phyloP scores from a whole-genome alignment of 257 asterid species.

The Solanum chiquidenum region DNA sequence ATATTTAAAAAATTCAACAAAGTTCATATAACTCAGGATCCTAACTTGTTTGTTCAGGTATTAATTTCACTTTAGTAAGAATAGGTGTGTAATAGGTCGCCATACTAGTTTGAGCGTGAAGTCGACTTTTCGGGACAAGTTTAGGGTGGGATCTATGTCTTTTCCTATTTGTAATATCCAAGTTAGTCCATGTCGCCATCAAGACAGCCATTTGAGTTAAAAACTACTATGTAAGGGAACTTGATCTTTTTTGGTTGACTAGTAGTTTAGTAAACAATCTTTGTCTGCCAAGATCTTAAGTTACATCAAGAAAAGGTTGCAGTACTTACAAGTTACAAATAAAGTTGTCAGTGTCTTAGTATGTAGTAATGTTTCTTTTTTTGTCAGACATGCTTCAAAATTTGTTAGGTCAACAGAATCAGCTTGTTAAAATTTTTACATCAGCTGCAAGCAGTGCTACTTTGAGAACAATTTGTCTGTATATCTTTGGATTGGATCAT shows the following conservation, averaged over 20 bases:
- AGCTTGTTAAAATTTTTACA: not conserved
- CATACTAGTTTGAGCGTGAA: not conserved
- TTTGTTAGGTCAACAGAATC: not conserved
- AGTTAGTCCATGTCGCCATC: not conserved
- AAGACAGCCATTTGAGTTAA: not conserved
- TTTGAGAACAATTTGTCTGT: not conserved
- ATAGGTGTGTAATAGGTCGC: not conserved
- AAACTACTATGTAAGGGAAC: not conserved
- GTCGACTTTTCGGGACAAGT: not conserved
- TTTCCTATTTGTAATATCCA: not conserved
- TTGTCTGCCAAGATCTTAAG: not conserved
- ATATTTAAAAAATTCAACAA: no score
- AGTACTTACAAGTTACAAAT: no score
- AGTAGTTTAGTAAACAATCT: not conserved
- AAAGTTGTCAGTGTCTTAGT: not conserved
- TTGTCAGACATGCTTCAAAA: not conserved
- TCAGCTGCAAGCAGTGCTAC: not conserved
- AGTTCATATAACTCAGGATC: not conserved
- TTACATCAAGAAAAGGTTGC: not conserved
- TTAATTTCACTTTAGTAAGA: not conserved
- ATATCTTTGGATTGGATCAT: not conserved
- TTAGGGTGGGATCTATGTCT: not conserved
- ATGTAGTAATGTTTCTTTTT: not conserved
- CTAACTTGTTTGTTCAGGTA: not conserved
- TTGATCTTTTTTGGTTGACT: not conserved